Base-by-base conservation (phyloP, 2,329 filamentous ascomycete genomes). In the Trichoderma harzianum region DNA sequence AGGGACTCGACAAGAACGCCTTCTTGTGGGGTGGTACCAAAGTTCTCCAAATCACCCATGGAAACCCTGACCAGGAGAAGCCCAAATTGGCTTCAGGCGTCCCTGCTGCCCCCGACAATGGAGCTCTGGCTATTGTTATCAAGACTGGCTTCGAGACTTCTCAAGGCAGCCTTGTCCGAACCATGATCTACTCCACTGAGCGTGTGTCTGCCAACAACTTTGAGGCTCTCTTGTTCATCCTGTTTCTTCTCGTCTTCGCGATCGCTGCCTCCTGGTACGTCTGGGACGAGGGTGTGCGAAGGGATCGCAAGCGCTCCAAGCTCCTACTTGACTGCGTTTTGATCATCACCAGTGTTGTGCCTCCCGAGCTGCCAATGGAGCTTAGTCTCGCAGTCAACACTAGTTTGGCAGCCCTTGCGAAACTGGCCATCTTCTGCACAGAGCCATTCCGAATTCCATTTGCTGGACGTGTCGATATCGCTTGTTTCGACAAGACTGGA, bases 151-250 rank as follows among this genome's bases (percentile, higher is more conserved):
- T 99, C 78, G 97, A 99, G 84, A 99, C 96, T 12, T 98, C 95
- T 71, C 97, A 99, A 83, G 96, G 96, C 74, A 98, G 94, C 82
- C 89, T 99, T 73, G 96, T 99, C 73, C 93, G 96, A 74, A 99
- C 96, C 76, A 99, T 99, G 96, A 99, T 99, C 78, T 99, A 97
- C 85, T 98, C 97, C 1, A 99, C 96, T 2, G 96, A 99, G 82
- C 94, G 95, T 75, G 95, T 99, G 28, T 98, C 95, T n/a, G 96
- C 96, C 77, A 98, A 98, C 84, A 98, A 99, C 79, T 91, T 91
- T 58, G 96, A 99, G 83, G 96, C 96, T 2, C 85, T 99, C n/a
- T 87, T 97, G 73, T 99, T 99, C 85, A 99, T 99, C 76, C 87
- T 99, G 72, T 99, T 99, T 87, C 88, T 99, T 32, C 89, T 97